phyloP scores from a whole-genome alignment of 371 early-diverging fungal species.

The Mucor sp. region DNA sequence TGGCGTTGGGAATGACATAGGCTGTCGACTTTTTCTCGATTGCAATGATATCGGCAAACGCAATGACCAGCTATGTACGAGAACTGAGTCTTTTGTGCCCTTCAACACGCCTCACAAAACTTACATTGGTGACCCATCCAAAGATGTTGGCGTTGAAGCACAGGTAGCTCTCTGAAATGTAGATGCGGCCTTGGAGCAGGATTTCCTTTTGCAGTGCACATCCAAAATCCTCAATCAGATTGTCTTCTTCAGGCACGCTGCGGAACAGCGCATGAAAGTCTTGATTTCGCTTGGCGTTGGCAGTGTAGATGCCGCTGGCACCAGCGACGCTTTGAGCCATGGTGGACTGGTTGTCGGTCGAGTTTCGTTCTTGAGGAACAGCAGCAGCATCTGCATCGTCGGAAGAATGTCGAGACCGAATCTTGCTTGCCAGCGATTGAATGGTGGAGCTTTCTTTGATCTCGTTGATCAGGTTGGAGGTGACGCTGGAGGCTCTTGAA shows the following conservation, averaged over 20 bases:
- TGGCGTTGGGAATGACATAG: constrained; percentile 85
- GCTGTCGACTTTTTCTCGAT: constrained; percentile 84
- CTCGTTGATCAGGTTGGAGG: constrained; percentile 24
- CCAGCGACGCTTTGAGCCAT: neutral
- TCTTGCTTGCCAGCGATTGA: constrained; percentile 19
- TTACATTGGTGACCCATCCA: constrained; percentile 93
- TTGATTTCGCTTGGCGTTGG: constrained; percentile 45
- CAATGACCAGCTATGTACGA: constrained; percentile 69
- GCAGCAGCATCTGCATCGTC: neutral
- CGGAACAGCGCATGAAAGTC: constrained; percentile 62
- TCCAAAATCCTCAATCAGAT: constrained; percentile 72
- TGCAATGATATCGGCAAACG: constrained; percentile 79
- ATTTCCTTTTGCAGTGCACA: constrained; percentile 95
- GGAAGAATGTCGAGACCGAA: constrained; percentile 8
- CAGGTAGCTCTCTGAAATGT: constrained; percentile 82
- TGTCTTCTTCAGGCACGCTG: constrained; percentile 57
- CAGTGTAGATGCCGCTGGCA: constrained; percentile 3
- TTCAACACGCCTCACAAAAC: neutral
- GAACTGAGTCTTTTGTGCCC: neutral
- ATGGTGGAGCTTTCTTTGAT: constrained; percentile 23
- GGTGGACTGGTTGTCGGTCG: neutral
- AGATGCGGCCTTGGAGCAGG: constrained; percentile 89
- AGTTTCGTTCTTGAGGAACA: neutral
- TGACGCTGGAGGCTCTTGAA: constrained; percentile 28
- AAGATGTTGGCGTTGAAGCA: constrained; percentile 96